These are phyloP conservation scores for Zangia roseola DNA, from an alignment of 768 basidiomycete species.

Conservation along the genomic window DNA sequence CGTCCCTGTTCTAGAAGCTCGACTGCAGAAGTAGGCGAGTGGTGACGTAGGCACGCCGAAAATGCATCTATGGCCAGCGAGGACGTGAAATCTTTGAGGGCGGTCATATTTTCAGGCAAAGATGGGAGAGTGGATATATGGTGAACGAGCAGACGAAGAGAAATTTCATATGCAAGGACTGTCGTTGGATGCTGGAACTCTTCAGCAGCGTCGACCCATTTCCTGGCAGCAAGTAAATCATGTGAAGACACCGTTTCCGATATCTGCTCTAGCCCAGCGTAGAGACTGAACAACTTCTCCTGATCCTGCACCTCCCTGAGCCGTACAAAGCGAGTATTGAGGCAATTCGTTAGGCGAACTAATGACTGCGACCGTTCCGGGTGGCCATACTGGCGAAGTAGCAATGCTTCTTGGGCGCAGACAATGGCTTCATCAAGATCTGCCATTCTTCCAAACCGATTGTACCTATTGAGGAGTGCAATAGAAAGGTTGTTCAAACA, in stretches of 20 bases:
- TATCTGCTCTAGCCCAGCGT: background rate
- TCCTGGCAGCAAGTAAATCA: background rate
- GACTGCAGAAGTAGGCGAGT: no score
- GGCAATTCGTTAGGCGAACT: background rate
- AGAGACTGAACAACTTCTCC: background rate
- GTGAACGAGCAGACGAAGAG: background rate
- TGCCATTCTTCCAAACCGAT: background rate
- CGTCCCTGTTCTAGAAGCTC: no score
- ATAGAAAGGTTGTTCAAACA: background rate
- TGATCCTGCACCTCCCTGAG: background rate
- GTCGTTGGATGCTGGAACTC: constrained; percentile 2
- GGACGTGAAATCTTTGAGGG: background rate
- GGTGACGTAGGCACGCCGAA: background rate
- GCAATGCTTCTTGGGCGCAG: background rate
- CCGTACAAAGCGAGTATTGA: constrained; percentile 20
- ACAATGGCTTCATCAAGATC: background rate
- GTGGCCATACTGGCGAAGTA: background rate
- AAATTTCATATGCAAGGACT: constrained; percentile 15
- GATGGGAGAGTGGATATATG: constrained; percentile 1
- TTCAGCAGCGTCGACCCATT: constrained; percentile 8
- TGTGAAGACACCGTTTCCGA: background rate
- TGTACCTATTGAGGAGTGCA: background rate
- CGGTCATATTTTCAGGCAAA: background rate
- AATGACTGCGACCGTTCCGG: background rate
- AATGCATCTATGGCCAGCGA: constrained; percentile 8